phyloP scores from a whole-genome alignment of 768 basidiomycete genomes.

The Leucosporidium yakuticum region DNA sequence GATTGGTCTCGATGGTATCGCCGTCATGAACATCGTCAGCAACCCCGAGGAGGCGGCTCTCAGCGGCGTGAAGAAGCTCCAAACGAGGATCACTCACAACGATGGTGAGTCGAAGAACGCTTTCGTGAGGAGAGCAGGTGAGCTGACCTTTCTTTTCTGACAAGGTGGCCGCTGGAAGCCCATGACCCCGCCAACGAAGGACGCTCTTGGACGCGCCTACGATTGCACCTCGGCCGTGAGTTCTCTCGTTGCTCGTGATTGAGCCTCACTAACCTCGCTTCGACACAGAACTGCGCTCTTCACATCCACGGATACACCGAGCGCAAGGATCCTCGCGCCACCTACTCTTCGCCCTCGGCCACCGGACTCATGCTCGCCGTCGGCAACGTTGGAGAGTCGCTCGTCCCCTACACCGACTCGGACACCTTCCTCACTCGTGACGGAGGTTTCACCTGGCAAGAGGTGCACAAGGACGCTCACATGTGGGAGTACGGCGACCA shows the following conservation, averaged over 20 bases:
- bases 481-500: constrained; percentile 98
- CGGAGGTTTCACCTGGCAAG: constrained; percentile 96
- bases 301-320: constrained; percentile 97
- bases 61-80: constrained; percentile 65
- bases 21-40: constrained; percentile 79
- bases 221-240: constrained; percentile 63
- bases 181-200: constrained; percentile 63
- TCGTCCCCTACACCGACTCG: constrained; percentile 73
- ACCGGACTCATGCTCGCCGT: constrained; percentile 93
- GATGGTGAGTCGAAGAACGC: constrained; percentile 59
- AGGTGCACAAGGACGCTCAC: constrained; percentile 96
- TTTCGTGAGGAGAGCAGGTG: too few species aligned
- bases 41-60: constrained; percentile 71
- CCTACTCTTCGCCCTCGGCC: constrained; percentile 85
- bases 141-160: not conserved
- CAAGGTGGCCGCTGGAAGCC: constrained; percentile 81
- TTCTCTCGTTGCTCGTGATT: not conserved
- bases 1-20: constrained; percentile 90
- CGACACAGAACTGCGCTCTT: constrained; percentile 67
- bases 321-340: constrained; percentile 78
- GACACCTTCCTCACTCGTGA: constrained; percentile 97
- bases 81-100: constrained; percentile 89
- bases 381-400: constrained; percentile 82
- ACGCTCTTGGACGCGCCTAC: constrained; percentile 70
- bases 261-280: constrained; percentile 1